Percentiles rank a stretch among this genome's conserved stretches.
These are phyloP conservation scores for Solanum medicagineum DNA, from an alignment of 257 asterid genomes.

Conservation along the genomic window DNA sequence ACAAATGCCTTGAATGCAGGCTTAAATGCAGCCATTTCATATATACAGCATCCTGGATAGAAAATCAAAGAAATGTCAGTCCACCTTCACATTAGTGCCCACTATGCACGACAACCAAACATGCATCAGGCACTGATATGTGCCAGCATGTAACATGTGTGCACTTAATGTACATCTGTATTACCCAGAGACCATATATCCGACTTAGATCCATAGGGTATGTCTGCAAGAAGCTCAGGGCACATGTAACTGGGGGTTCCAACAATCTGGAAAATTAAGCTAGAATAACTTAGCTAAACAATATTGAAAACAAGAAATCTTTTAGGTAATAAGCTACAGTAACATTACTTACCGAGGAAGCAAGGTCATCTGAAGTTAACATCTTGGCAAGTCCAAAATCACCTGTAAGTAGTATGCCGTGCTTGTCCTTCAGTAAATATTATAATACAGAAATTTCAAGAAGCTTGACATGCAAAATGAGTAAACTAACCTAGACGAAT, in stretches of 20 bases:
- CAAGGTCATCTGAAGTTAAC: slow-evolving; percentile 74
- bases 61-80: slow-evolving; percentile 4
- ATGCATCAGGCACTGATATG: neutral
- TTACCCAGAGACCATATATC: slow-evolving; percentile 95
- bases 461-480: neutral
- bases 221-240: slow-evolving; percentile 94
- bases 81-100: neutral
- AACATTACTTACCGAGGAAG: slow-evolving; percentile 70
- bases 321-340: neutral
- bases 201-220: slow-evolving; percentile 90
- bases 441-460: neutral
- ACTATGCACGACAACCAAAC: neutral
- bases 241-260: slow-evolving; percentile 98
- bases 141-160: neutral
- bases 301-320: neutral
- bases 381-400: slow-evolving; percentile 94
- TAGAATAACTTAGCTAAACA: slow-evolving; percentile 3
- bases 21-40: slow-evolving; percentile 82
- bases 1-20: slow-evolving; percentile 98
- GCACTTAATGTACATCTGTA: neutral
- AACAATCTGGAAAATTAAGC: slow-evolving; percentile 46
- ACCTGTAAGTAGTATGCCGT: slow-evolving; percentile 32
- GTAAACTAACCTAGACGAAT: slow-evolving; percentile 69
- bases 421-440: neutral
- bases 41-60: slow-evolving; percentile 82